Base-by-base conservation (phyloP, 2,329 filamentous ascomycete genomes). In the Scedosporium minutisporum region DNA sequence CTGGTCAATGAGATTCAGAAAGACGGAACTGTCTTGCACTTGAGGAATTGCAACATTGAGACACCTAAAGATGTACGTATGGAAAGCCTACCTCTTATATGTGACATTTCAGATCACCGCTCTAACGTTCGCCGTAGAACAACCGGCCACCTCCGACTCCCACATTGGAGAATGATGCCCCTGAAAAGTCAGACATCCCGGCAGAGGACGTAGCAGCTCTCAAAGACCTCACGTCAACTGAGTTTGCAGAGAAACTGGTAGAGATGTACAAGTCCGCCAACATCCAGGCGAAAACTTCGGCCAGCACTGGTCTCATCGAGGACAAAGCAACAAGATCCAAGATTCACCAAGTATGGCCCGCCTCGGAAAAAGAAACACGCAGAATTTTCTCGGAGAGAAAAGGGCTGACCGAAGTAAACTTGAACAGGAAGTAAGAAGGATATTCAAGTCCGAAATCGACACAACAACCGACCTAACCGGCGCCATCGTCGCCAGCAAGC, bases 1-100 rank as follows among this genome's bases (percentile, higher is more conserved):
- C 80, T 95, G 68, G 93, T 97, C 68, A 93, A 96, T 70, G 93
- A 97, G 74, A 93, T 97, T 65, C 78, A 83, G 21, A 86, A 87
- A 33, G 84, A 88, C 69, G 92, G 92, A 16, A 76, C 86, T 62
- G 90, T 96, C 14, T 73, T 95, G 61, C 91, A 93, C 73, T 78
- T 97, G 58, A 79, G 74, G 41, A 63, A 64, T 29, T 62, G 60
- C 51, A 63, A 66, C 41, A 46, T 57, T 44, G 42, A 62, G 53
- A 10, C 58, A 55, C n/a, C 65, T 61, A 6, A 65, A 65, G 46
- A 62, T 25, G 61, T 58, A 62, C 33, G 61, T 33, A 55, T 58
- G 29, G 42, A 18, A 18, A 46, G 42, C 14, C 44, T n/a, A n/a
- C 44, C 7, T 21, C 18, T 48, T 48, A 7, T 48, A 21, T 10